Percentiles rank a stretch among this genome's conserved stretches.
These are phyloP conservation scores for Volvox africanus DNA, from an alignment of 139 green algal genomes.

Conservation along the genomic window DNA sequence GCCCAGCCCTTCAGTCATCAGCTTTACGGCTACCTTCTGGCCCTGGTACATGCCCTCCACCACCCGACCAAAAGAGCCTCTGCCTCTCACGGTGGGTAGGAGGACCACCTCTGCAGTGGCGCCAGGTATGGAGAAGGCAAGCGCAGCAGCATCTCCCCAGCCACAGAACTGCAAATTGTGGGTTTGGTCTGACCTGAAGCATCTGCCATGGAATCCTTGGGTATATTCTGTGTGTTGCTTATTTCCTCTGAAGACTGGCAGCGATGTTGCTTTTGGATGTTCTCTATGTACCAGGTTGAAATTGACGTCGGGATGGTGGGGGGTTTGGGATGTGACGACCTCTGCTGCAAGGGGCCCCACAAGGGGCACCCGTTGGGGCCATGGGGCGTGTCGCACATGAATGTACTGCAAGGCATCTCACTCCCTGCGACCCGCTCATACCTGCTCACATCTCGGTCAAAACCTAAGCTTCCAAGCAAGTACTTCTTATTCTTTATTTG, in stretches of 20 bases:
- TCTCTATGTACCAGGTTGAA: not conserved
- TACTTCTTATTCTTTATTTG: not conserved
- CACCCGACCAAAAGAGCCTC: not conserved
- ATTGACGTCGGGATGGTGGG: conserved; percentile 1
- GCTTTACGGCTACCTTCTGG: not conserved
- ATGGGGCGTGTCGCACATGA: no score
- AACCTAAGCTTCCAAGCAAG: not conserved
- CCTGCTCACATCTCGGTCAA: not conserved
- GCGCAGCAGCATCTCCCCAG: not conserved
- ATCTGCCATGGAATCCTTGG: not conserved
- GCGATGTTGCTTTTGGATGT: not conserved
- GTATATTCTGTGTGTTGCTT: not conserved
- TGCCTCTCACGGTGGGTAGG: not conserved
- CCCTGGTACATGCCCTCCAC: conserved; percentile 21
- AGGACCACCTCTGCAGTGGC: not conserved
- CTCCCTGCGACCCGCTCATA: not conserved
- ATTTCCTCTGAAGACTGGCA: not conserved
- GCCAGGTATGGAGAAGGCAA: not conserved
- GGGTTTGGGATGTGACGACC: conserved; percentile 10
- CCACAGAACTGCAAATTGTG: no score
- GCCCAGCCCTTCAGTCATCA: not conserved
- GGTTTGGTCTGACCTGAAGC: not conserved
- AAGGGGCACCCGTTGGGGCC: not conserved
- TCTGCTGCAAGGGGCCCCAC: not conserved
- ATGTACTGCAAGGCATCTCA: not conserved